Base-by-base conservation (phyloP, 345 rosid species). In the Melastoma malabathricum region DNA sequence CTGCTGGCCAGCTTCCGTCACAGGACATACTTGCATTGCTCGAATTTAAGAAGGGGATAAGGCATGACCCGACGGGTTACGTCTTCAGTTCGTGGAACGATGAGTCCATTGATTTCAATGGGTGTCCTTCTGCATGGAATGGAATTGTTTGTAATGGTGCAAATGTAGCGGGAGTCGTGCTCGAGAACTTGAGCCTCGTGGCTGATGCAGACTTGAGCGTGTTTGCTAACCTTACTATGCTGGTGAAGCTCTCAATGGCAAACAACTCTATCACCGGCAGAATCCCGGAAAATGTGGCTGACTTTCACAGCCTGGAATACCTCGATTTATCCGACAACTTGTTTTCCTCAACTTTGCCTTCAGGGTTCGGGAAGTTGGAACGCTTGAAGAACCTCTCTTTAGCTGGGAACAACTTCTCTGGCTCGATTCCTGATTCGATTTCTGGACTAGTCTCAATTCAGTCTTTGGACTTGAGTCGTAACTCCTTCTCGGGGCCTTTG, bases 121-220 rank as follows among this genome's bases (percentile, higher is more conserved):
- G 98, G 16, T 92, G 98, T 50, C 98, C 98, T 65, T 69, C 98
- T 58, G 80, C 95, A 0, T 92, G 98, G 98, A 87, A 92, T 66
- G 98, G 98, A 12, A 73, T 92, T 9, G 78, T 92, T 34, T 92
- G 98, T 61, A 92, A 84, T 59, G 89, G 82, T 13, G 95, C 79
- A 27, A 84, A 82, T 70, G 88, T 92, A 39, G 98, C 98, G 54
- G 96, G 75, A 46, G 79, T 92, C 63, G 77, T 87, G 59, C 84
- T 92, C 18, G 84, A 84, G 54, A 84, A 82, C 64, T 64, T 92
- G 58, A 80, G 79, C 45, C 75, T 92, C 18, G 71, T 96, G 20
- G 88, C 89, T 55, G 81, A 79, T 55, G 93, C 54, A n/a, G 96
- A 87, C 65, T 61, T 92, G 70, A 77, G 88, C 55, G 58, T 87